A percentile compares a stretch with the other conserved stretches of the same genome.
Conservation (phyloP, 2,329 filamentous ascomycete genomes). For the Thelonectria rubi region DNA sequence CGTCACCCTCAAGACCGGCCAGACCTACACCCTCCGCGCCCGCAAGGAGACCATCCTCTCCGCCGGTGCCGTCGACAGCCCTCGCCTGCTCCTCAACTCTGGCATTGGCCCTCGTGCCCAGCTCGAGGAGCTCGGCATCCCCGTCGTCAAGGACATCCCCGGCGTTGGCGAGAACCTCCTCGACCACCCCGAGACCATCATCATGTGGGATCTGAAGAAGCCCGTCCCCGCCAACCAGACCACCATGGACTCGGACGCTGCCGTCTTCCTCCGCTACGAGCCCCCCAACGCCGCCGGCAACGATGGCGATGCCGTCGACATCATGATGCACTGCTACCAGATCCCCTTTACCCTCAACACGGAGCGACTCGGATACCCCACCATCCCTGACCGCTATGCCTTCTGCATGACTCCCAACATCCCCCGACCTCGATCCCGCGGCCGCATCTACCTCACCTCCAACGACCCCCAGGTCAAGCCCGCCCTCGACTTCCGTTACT, state of each 20-base stretch:
- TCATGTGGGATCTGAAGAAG: conserved; percentile 80
- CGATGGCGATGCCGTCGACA: conserved; percentile 80
- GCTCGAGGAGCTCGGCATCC: conserved; percentile 62
- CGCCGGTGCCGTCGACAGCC: conserved; percentile 84
- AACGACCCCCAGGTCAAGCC: conserved; percentile 80
- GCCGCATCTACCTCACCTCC: conserved; percentile 80
- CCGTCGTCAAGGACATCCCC: conserved; percentile 64
- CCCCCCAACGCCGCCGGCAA: conserved; percentile 69
- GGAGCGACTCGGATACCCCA: conserved; percentile 75
- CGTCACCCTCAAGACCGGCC: conserved; percentile 66
- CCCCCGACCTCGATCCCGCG: conserved; percentile 80
- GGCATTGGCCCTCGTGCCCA: conserved; percentile 65
- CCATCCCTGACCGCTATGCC: conserved; percentile 73
- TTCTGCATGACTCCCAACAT: conserved; percentile 97
- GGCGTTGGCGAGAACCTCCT: conserved; percentile 70
- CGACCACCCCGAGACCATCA: conserved; percentile 69
- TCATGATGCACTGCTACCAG: conserved; percentile 98
- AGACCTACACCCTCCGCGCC: conserved; percentile 65
- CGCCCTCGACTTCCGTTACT: conserved; percentile 88
- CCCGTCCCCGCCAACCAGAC: conserved; percentile 81
- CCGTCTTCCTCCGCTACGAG: conserved; percentile 86
- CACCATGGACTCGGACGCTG: conserved; percentile 90
- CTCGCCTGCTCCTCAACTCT: conserved; percentile 69
- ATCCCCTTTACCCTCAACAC: conserved; percentile 93
- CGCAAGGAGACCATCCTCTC: conserved; percentile 81